Percentiles rank a stretch among this genome's conserved stretches.
Evolutionary conservation across 2,329 filamentous ascomycete species (phyloP).

Genomic region (Exophiala sideris): DNA sequence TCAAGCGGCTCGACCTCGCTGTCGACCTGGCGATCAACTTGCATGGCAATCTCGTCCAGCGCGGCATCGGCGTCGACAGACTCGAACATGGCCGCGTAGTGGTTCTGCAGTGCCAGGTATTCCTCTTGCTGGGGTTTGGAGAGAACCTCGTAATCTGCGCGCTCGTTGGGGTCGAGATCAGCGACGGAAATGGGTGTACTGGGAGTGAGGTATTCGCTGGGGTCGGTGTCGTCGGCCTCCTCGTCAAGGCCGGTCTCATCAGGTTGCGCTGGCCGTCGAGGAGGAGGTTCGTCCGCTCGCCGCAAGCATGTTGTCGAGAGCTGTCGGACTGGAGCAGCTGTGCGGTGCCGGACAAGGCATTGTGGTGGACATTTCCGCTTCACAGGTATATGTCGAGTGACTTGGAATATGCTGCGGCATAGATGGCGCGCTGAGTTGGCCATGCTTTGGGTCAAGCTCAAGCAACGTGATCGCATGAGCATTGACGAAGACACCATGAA

Average conservation of each 20-base stretch:
- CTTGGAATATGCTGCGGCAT: constrained; percentile 24
- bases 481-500: constrained; percentile 12
- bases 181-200: constrained; percentile 14
- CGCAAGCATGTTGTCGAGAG: constrained; percentile 17
- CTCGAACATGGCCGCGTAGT: constrained; percentile 24
- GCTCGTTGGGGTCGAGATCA: constrained; percentile 25
- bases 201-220: constrained; percentile 18
- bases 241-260: constrained; percentile 7
- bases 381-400: constrained; percentile 18
- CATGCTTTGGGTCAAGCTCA: constrained; percentile 16
- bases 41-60: constrained; percentile 33
- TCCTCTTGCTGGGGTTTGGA: constrained; percentile 17
- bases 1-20: constrained; percentile 22
- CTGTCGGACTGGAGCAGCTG: constrained; percentile 14
- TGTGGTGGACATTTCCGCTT: constrained; percentile 21
- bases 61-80: constrained; percentile 10
- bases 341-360: constrained; percentile 8
- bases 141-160: constrained; percentile 27
- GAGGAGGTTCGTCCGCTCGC: constrained; percentile 10
- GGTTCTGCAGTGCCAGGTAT: constrained; percentile 25
- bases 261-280: background rate
- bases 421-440: constrained; percentile 27
- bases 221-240: constrained; percentile 6
- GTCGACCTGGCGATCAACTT: constrained; percentile 34
- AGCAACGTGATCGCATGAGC: background rate